phyloP scores from a whole-genome alignment of 2,329 filamentous ascomycete genomes.

The Fusarium sublunatum region DNA sequence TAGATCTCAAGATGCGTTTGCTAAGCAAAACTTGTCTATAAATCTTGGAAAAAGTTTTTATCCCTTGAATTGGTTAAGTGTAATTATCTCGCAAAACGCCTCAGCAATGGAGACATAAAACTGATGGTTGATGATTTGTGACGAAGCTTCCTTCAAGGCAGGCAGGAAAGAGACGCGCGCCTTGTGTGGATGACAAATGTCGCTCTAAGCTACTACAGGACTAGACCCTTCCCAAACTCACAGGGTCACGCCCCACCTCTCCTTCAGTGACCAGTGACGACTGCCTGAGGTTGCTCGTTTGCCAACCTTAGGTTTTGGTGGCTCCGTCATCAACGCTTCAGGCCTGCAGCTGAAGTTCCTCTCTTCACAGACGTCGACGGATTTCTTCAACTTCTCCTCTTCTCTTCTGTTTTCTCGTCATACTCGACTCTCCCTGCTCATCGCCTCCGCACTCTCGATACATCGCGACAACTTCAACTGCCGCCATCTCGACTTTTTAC shows the following conservation, averaged over 20 bases:
- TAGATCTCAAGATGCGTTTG: too few species aligned
- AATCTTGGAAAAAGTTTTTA: background rate
- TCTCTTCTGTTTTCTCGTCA: slow-evolving; percentile 3
- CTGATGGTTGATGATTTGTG: too few species aligned
- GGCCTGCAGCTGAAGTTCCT: slow-evolving; percentile 28
- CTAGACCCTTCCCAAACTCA: slow-evolving; percentile 18
- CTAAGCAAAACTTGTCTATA: background rate
- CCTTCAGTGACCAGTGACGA: slow-evolving; percentile 19
- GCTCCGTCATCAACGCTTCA: slow-evolving; percentile 40
- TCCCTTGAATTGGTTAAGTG: background rate
- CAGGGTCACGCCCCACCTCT: slow-evolving; percentile 28
- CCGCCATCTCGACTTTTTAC: background rate
- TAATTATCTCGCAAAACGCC: background rate
- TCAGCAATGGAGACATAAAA: background rate
- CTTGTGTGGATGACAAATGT: slow-evolving; percentile 29
- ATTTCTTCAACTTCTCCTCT: slow-evolving; percentile 15
- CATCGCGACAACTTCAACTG: slow-evolving; percentile 5
- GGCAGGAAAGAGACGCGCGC: slow-evolving; percentile 37
- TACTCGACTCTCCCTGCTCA: slow-evolving; percentile 12
- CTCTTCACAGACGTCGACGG: slow-evolving; percentile 20
- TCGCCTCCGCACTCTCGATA: slow-evolving; percentile 3
- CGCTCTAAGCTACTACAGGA: slow-evolving; percentile 26
- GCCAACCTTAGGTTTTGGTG: background rate
- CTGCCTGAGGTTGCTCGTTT: slow-evolving; percentile 1
- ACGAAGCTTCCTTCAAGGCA: slow-evolving; percentile 19